Base-by-base conservation (phyloP, 2,329 filamentous ascomycete species). In the Westerdykella ornata region DNA sequence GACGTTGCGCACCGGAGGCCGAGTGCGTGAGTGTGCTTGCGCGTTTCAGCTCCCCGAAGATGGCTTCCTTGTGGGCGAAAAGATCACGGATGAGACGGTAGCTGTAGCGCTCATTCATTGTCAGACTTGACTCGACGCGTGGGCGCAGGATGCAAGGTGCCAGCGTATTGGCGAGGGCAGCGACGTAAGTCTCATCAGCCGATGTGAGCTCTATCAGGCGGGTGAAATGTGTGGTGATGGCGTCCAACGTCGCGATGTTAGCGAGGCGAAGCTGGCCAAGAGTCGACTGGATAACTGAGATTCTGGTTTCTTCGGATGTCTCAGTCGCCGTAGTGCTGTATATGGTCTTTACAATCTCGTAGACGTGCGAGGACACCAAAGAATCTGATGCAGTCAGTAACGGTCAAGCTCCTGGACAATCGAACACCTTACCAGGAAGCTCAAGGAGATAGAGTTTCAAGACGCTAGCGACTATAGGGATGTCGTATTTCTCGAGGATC, bases 161-260 rank as follows among this genome's bases (percentile, higher is more conserved):
- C 34, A 98, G 73, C 5, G 74, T 71, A 18, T 81, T 80, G 2
- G 88, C 85, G 30, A 98, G 77, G 29, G 81, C 72, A 11, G 82
- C 64, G 43, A 94, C 71, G 61, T 94, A 98, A 33, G 80, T 72
- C 62, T 98, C 92, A 53, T 95, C 90, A 22, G 92, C 92, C 12
- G 90, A 97, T 2, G 92, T 98, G 48, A 98, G 76, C 65, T 98
- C 92, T 60, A 98, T 94, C 45, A 98, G 74, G 46, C 92, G 85
- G 30, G 90, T 96, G 65, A 98, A 97, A 69, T 98, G 92, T 52
- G 94, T 97, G 76, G 94, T 94, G 62, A 95, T 85, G 31, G 92
- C 92, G 66, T 98, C 92, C 45, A 98, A 80, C n/a, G 92, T 97
- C 36, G 92, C 92, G 66, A 98, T 98, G 66, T 98, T 98, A 50